Evolutionary conservation across 345 rosid species (phyloP), one percentile per base, ranked within the genome.

Genomic region (Anacardium occidentale): DNA sequence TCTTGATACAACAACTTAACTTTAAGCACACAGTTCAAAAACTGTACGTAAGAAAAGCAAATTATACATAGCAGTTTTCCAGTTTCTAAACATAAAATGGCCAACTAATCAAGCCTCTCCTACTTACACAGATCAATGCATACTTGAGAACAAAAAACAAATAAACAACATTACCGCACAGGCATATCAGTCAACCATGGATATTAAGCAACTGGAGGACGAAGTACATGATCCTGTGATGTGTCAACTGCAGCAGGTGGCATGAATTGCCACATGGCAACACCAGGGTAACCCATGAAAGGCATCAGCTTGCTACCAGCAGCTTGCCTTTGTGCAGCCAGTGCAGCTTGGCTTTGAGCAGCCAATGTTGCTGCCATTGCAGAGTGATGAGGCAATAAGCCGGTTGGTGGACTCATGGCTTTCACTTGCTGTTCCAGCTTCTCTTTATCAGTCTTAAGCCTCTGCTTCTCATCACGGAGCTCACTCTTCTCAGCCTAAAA

Each of bases 401-500:
- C 29, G 18, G 79, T 58, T 58, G 62, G 55, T 37, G 72, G 47
- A 50, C 22, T 63, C 60, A 66, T 48, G n/a, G 51, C 67, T 76
- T 60, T 58, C 21, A 60, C n/a, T 52, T 76, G 75, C 61, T 71
- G 53, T 64, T 76, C 55, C 62, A 76, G 26, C 74, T 62, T 75
- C 55, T 75, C 78, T 53, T 64, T 57, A n/a, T 76, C 75, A 52
- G 69, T 68, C 60, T 83, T 66, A 29, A 83, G 69, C 70, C 73
- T 80, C 75, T 79, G 83, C 80, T 87, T 85, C 79, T 87, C 91
- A 62, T 81, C 86, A 3, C 87, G 70, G 37, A 85, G 91, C 40
- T 87, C 88, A 55, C 76, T 83, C 84, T 85, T 87, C 78, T 83
- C 91, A 40, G 78, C 85, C 87, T 87, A 71, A 32, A 9, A 14